Percentiles rank a stretch among this genome's conserved stretches.
These are phyloP conservation scores for Rhizopus stolonifer DNA, from an alignment of 371 early-diverging fungal genomes.

Conservation along the genomic window DNA sequence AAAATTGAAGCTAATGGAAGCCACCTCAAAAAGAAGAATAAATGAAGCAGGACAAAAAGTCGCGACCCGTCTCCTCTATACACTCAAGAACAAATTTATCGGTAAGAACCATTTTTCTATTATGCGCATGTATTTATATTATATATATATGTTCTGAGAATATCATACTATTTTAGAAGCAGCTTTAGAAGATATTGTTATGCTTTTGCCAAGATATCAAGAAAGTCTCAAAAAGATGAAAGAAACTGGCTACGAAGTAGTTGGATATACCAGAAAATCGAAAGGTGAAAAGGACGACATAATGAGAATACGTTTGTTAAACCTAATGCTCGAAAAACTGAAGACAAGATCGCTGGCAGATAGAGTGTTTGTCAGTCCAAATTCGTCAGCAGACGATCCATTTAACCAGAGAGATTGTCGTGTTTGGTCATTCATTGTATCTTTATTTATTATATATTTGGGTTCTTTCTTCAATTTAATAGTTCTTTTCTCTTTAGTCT, in stretches of 20 bases:
- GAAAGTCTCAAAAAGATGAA: slow-evolving; percentile 14
- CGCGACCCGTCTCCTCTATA: slow-evolving; percentile 12
- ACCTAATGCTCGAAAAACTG: slow-evolving; percentile 17
- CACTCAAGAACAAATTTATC: slow-evolving; percentile 8
- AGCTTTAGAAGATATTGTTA: slow-evolving; percentile 15
- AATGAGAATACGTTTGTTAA: slow-evolving; percentile 10
- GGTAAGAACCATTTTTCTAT: slow-evolving; percentile 14
- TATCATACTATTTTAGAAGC: slow-evolving; percentile 16
- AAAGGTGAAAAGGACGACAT: slow-evolving; percentile 13
- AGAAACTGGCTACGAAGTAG: slow-evolving; percentile 12
- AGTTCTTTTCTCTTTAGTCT: no score
- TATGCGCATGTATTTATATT: background rate
- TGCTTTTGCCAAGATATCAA: slow-evolving; percentile 16
- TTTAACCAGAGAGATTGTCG: slow-evolving; percentile 22
- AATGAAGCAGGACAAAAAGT: slow-evolving; percentile 15
- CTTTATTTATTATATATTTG: no score
- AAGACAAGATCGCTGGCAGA: slow-evolving; percentile 20
- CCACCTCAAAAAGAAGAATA: slow-evolving; percentile 18
- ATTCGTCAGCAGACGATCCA: slow-evolving; percentile 15
- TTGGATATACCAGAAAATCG: slow-evolving; percentile 19
- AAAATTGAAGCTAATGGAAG: slow-evolving; percentile 13
- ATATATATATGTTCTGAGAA: slow-evolving; percentile 21
- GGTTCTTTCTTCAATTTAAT: no score
- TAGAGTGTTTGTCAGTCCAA: slow-evolving; percentile 19
- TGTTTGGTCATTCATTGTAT: no score